A percentile compares a stretch with the other conserved stretches of the same genome.
These are phyloP conservation scores for Cryptosporidium bovis DNA, from an alignment of 169 alveolate genomes.

Conservation along the genomic window DNA sequence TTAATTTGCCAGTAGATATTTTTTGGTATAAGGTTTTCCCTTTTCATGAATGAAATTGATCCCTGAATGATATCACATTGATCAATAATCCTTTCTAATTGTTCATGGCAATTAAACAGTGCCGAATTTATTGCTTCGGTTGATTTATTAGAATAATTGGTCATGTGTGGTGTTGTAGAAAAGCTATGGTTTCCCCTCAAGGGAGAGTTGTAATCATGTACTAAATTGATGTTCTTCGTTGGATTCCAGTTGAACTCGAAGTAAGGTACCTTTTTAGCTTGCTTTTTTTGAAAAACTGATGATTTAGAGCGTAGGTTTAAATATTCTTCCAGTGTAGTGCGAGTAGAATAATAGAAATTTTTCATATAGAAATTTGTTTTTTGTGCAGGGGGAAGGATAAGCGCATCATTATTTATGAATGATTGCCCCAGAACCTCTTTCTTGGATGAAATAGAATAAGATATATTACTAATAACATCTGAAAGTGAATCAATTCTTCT, in stretches of 20 bases:
- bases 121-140: not conserved
- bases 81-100: slow-evolving; percentile 51
- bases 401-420: not conserved
- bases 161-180: not conserved
- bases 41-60: slow-evolving; percentile 34
- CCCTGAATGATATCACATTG: slow-evolving; percentile 39
- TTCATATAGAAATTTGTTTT: not conserved
- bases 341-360: not conserved
- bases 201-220: not conserved
- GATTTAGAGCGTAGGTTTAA: not conserved
- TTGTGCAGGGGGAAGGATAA: not conserved
- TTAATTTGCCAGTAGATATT: not conserved
- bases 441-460: not conserved
- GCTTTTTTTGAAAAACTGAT: not conserved
- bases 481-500: slow-evolving; percentile 1
- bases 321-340: no score
- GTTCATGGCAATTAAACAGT: slow-evolving; percentile 16
- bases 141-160: not conserved
- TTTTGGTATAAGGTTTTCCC: slow-evolving; percentile 30
- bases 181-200: not conserved
- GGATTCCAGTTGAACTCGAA: slow-evolving; percentile 42
- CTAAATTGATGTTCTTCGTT: not conserved
- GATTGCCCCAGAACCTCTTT: not conserved
- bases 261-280: slow-evolving; percentile 3
- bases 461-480: slow-evolving; percentile 58